Evolutionary conservation across 2,329 filamentous ascomycete species (phyloP).

Genomic region (Aspergillus proliferans): DNA sequence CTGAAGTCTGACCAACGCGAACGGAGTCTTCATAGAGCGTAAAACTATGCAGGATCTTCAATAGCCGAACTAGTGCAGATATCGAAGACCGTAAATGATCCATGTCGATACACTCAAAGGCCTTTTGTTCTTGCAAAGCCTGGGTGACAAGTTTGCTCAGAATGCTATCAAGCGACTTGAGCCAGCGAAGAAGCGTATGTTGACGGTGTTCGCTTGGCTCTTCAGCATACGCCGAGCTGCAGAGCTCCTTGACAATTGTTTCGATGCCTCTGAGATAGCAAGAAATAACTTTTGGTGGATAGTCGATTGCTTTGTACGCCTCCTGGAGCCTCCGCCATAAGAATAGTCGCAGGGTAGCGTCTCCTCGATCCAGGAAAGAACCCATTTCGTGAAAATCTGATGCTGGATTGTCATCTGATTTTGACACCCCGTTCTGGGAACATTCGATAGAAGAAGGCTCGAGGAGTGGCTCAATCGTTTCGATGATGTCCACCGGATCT

Average conservation of each 20-base stretch:
- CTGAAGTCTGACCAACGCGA: slow-evolving; percentile 64
- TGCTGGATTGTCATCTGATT: slow-evolving; percentile 38
- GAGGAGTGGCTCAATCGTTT: slow-evolving; percentile 84
- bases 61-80: slow-evolving; percentile 63
- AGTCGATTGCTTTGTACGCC: slow-evolving; percentile 79
- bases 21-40: slow-evolving; percentile 79
- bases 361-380: slow-evolving; percentile 75
- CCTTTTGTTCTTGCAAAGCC: slow-evolving; percentile 57
- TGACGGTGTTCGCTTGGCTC: slow-evolving; percentile 59
- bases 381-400: slow-evolving; percentile 66
- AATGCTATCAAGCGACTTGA: slow-evolving; percentile 74
- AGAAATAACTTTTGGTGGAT: slow-evolving; percentile 79
- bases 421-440: slow-evolving; percentile 7
- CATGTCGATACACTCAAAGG: slow-evolving; percentile 80
- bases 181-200: slow-evolving; percentile 63
- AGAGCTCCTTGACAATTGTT: slow-evolving; percentile 67
- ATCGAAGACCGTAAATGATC: slow-evolving; percentile 69
- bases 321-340: slow-evolving; percentile 88
- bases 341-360: slow-evolving; percentile 74
- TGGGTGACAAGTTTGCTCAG: slow-evolving; percentile 65
- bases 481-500: slow-evolving; percentile 78
- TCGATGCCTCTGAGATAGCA: slow-evolving; percentile 82
- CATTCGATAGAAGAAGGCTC: slow-evolving; percentile 52
- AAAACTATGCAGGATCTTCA: slow-evolving; percentile 69
- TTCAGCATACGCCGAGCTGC: slow-evolving; percentile 51